Base-by-base conservation (phyloP, 768 basidiomycete species). In the Paxillus rubicundulus region DNA sequence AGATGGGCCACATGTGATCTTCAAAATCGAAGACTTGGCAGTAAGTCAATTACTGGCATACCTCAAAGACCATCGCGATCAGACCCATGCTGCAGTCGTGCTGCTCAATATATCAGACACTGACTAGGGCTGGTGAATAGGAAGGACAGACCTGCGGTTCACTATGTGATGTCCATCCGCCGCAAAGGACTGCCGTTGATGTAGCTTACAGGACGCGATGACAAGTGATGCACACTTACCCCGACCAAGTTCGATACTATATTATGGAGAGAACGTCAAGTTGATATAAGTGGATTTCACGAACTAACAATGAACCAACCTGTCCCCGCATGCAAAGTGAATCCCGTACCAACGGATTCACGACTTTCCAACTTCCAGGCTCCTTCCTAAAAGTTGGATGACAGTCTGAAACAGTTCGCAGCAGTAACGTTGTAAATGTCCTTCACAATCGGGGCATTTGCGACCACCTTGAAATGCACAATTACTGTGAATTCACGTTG, bases 341-440 rank as follows among this genome's bases (percentile, higher is more conserved):
- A 68, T 4, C 9, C 5, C 85, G 46, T 59, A 95, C 95, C 69
- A 97, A 68, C 1, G 93, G 86, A 60, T 97, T 95, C 0, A 85
- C 82, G 10, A 83, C 72, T 66, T 91, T 92, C 86, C 90, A 92
- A 2, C 86, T 24, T 24, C 24, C 86, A 36, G 98, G 70, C 66
- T 98, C 93, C 63, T 84, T 91, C 57, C 95, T 73, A 98, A 66
- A 69, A 98, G 97, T 63, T 91, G 86, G 38, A 96, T 93, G 50
- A 98, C 96, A 8, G 92, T 89, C 68, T 97, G 93, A 62, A 98
- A 99, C 89, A 80, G 68, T 97, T 94, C 37, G 88, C 86, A 12
- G 94, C 89, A 0, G 94, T 93, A 64, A 98, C 95, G 77, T 95
- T 96, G 83, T 93, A 98, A 61, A 95, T 98, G 73, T 96, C 92